Base-by-base conservation (phyloP, 768 basidiomycete genomes). In the Imleria badia region DNA sequence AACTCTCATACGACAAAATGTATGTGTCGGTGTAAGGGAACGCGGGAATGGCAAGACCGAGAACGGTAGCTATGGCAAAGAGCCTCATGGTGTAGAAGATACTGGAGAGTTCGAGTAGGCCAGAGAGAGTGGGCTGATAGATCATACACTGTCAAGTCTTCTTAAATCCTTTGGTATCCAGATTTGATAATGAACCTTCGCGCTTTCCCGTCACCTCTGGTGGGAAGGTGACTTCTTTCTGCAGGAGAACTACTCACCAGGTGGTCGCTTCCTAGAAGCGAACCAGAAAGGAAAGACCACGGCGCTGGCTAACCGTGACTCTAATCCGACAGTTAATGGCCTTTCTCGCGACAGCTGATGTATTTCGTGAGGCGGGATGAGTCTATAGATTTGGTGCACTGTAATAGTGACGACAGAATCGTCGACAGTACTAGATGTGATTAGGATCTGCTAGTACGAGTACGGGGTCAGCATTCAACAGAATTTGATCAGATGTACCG, bases 1-100 rank as follows among this genome's bases (percentile, higher is more conserved):
- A 51, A 17, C 70, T 45, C 70, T 86, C 81, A 62, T 73, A 84
- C 0, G 73, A 62, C 54, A 77, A 65, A 3, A 64, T 64, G 17
- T 66, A 68, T 9, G 31, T 35, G 7, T 1, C 12, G 17, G 60
- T 46, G 23, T 51, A 55, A 15, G 56, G 7, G 22, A 57, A 13
- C 5, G 35, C 48, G 17, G 35, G 52, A 34, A 42, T 20, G 19
- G 38, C 54, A 39, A 67, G 35, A 33, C 35, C 48, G 12, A 62
- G 54, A 10, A 30, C 41, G 29, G 47, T 20, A 34, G 49, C 43
- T 17, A 45, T 1, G 23, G 29, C 6, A 9, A 51, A 51, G 46
- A 41, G 13, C 30, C 6, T 54, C 64, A 65, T 65, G n/a, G 40
- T 23, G 45, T 17, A 13, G 41, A 44, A 22, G 23, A 36, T 14